A percentile compares a stretch with the other conserved stretches of the same genome.
These are phyloP conservation scores for Penicillium argentinense DNA, from an alignment of 495 filamentous ascomycete species.

Conservation along the genomic window DNA sequence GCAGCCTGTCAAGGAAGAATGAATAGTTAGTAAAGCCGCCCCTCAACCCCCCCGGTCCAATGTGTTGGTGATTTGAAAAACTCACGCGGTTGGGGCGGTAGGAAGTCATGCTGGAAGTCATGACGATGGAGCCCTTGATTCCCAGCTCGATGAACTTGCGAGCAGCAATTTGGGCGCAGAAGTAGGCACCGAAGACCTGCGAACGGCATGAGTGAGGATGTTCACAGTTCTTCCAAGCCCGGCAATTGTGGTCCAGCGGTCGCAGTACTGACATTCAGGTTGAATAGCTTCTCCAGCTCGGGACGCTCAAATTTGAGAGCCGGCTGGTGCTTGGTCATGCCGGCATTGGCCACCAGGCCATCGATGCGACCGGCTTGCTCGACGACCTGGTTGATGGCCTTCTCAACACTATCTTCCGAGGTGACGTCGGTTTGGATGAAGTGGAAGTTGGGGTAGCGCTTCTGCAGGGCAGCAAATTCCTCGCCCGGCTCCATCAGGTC, in stretches of 20 bases:
- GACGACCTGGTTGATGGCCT: constrained; percentile 38
- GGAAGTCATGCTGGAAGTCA: constrained; percentile 45
- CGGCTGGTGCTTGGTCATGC: constrained; percentile 48
- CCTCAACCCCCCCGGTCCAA: no score
- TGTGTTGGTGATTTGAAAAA: background rate
- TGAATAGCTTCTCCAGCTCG: constrained; percentile 41
- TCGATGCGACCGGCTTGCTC: constrained; percentile 34
- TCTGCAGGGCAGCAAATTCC: constrained; percentile 34
- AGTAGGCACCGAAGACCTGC: constrained; percentile 39
- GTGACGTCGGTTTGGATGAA: constrained; percentile 44
- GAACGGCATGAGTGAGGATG: background rate
- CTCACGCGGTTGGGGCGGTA: constrained; percentile 40
- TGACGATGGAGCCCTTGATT: constrained; percentile 42
- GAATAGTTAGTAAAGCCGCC: background rate
- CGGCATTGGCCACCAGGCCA: constrained; percentile 40
- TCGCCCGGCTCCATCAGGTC: constrained; percentile 44
- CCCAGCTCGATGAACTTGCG: constrained; percentile 42
- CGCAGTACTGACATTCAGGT: constrained; percentile 42
- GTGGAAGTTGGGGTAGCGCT: constrained; percentile 33
- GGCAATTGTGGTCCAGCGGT: no score
- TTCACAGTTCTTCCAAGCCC: background rate
- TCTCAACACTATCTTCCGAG: constrained; percentile 36
- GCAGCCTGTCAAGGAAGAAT: constrained; percentile 16
- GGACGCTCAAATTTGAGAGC: constrained; percentile 39
- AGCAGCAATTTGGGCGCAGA: constrained; percentile 36